Conservation (phyloP, 2,329 filamentous ascomycete species). For the Curvularia lunata region DNA sequence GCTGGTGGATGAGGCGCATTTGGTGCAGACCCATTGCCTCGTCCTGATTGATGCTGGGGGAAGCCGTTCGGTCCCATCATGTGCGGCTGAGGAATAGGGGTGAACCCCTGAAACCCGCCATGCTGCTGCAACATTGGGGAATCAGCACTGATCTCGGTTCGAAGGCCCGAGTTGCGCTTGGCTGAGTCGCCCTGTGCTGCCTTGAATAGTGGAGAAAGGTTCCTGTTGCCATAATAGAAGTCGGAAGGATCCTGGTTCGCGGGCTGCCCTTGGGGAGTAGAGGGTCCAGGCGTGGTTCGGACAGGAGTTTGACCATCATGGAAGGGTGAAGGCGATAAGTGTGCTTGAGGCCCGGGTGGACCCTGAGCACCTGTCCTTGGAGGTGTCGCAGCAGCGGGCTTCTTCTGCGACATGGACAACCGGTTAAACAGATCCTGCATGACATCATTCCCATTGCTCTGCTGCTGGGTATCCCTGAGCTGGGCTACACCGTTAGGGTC, state of each 20-base stretch:
- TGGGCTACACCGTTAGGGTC: constrained; percentile 41
- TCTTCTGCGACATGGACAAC: constrained; percentile 47
- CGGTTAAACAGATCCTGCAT: constrained; percentile 54
- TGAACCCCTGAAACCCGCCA: constrained; percentile 33
- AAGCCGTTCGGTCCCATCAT: constrained; percentile 30
- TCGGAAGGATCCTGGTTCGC: constrained; percentile 34
- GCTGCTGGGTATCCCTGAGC: constrained; percentile 22
- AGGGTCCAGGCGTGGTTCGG: constrained; percentile 43
- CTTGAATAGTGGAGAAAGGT: constrained; percentile 58
- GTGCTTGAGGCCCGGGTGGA: constrained; percentile 31
- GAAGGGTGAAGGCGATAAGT: constrained; percentile 51
- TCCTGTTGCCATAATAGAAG: constrained; percentile 53
- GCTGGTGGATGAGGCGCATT: constrained; percentile 33
- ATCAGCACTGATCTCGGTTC: constrained; percentile 51
- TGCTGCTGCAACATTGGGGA: constrained; percentile 38
- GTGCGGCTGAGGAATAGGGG: constrained; percentile 25
- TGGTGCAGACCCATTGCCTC: constrained; percentile 17
- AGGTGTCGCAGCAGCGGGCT: constrained; percentile 30
- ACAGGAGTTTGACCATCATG: constrained; percentile 42
- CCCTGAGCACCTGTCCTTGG: constrained; percentile 30
- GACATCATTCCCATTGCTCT: constrained; percentile 55
- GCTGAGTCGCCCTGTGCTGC: constrained; percentile 53
- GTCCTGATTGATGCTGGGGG: constrained; percentile 10
- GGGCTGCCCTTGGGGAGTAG: constrained; percentile 42
- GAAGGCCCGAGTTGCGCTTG: constrained; percentile 52